These are phyloP conservation scores for Furcasterigmium furcatum DNA, from an alignment of 2,329 filamentous ascomycete species.

Conservation along the genomic window DNA sequence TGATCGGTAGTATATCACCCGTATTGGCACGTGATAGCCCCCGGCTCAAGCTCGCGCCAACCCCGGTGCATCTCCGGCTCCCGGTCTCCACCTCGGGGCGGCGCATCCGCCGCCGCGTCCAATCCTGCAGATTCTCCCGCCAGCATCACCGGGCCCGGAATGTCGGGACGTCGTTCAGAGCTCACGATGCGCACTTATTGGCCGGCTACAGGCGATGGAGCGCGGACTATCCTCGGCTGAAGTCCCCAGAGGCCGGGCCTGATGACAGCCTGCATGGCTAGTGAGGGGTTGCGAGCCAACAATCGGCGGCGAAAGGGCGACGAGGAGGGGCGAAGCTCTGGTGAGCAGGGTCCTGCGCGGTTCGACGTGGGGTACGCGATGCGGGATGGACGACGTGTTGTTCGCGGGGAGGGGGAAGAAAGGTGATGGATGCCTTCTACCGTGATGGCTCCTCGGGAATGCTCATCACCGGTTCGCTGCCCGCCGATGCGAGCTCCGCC, in stretches of 20 bases:
- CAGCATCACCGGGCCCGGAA: slow-evolving; percentile 4
- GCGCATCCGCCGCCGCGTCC: neutral
- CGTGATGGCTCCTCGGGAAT: too few species aligned
- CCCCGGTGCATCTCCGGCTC: neutral
- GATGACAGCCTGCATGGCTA: too few species aligned
- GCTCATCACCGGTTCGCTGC: neutral
- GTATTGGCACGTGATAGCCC: too few species aligned
- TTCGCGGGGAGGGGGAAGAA: too few species aligned
- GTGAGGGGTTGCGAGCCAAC: too few species aligned
- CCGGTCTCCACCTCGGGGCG: neutral
- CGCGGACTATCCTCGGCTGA: neutral
- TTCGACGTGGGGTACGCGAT: too few species aligned
- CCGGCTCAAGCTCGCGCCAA: neutral
- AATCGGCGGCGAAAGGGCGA: too few species aligned
- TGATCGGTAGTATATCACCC: neutral
- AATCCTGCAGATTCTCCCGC: neutral
- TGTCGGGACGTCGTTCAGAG: slow-evolving; percentile 10
- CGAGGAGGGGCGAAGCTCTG: too few species aligned
- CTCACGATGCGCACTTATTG: slow-evolving; percentile 2
- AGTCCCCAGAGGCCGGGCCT: too few species aligned
- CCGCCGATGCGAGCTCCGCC: neutral
- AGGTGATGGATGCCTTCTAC: too few species aligned
- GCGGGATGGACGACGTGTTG: too few species aligned
- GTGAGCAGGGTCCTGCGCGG: too few species aligned
- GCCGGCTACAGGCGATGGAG: slow-evolving; percentile 2